Conservation (phyloP, 352 stramenopile genomes). For the Phytophthora palmivora region DNA sequence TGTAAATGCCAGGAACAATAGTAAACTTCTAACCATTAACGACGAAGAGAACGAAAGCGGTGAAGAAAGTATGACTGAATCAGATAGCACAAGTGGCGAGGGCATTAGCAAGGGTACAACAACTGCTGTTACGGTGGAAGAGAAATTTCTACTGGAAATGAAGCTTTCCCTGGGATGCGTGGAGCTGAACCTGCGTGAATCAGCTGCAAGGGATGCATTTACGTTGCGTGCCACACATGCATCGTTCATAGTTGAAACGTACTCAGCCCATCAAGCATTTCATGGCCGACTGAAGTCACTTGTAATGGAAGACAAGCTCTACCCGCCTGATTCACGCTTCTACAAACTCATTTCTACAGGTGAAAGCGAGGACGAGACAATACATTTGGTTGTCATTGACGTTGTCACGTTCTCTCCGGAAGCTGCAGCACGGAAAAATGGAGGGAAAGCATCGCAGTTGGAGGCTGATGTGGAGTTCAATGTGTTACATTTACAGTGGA, state of each 20-base stretch:
- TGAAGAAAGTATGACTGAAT: constrained; percentile 25
- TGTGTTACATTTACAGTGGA: constrained; percentile 84
- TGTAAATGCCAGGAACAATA: constrained; percentile 14
- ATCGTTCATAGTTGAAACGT: constrained; percentile 53
- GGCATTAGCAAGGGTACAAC: not conserved
- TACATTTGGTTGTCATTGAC: constrained; percentile 60
- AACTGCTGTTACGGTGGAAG: constrained; percentile 7
- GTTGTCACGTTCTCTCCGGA: constrained; percentile 47
- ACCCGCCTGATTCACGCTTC: constrained; percentile 53
- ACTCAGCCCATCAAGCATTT: constrained; percentile 54
- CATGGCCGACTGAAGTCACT: constrained; percentile 62
- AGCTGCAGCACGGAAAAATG: not conserved
- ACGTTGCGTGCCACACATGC: constrained; percentile 51
- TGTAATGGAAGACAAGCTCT: constrained; percentile 77
- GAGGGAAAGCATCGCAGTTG: constrained; percentile 33
- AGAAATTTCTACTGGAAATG: constrained; percentile 63
- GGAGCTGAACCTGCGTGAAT: constrained; percentile 64
- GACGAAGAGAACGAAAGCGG: constrained; percentile 25
- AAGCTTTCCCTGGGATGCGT: constrained; percentile 59
- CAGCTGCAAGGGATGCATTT: constrained; percentile 57
- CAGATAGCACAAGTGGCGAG: constrained; percentile 20
- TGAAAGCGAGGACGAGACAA: constrained; percentile 23
- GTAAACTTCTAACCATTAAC: constrained; percentile 26
- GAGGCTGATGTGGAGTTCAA: constrained; percentile 71
- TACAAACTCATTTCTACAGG: constrained; percentile 78